These are phyloP conservation scores for Nasturtium officinale DNA, from an alignment of 345 rosid species.

Conservation along the genomic window DNA sequence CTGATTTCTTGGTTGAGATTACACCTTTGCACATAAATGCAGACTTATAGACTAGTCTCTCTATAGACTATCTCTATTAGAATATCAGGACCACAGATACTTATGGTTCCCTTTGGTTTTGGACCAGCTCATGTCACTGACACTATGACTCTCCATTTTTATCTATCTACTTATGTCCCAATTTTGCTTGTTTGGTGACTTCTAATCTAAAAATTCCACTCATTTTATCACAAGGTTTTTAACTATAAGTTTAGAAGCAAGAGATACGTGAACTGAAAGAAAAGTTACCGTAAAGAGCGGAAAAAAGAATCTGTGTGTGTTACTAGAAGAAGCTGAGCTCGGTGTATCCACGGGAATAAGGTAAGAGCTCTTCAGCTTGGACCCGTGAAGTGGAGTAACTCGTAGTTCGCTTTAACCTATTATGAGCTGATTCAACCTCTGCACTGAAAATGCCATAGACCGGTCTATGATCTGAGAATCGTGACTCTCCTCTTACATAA, in stretches of 20 bases:
- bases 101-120: slow-evolving; percentile 28
- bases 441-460: slow-evolving; percentile 94
- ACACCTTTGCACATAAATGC: slow-evolving; percentile 38
- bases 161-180: slow-evolving; percentile 18
- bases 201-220: neutral
- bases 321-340: slow-evolving; percentile 87
- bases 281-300: slow-evolving; percentile 33
- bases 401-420: slow-evolving; percentile 70
- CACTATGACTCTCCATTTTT: slow-evolving; percentile 16
- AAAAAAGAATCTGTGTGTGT: slow-evolving; percentile 4
- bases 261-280: slow-evolving; percentile 5
- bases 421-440: slow-evolving; percentile 86
- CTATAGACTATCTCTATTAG: slow-evolving; percentile 26
- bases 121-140: slow-evolving; percentile 40
- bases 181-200: neutral
- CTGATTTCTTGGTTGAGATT: slow-evolving; percentile 34
- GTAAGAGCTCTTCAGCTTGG: slow-evolving; percentile 93
- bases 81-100: slow-evolving; percentile 40
- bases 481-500: slow-evolving; percentile 91
- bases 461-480: slow-evolving; percentile 98
- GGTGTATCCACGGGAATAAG: slow-evolving; percentile 91
- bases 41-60: slow-evolving; percentile 35
- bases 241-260: slow-evolving; percentile 16
- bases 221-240: neutral
- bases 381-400: slow-evolving; percentile 81